Evolutionary conservation across 495 filamentous ascomycete genomes (phyloP).

Genomic region (Parathielavia appendiculata): DNA sequence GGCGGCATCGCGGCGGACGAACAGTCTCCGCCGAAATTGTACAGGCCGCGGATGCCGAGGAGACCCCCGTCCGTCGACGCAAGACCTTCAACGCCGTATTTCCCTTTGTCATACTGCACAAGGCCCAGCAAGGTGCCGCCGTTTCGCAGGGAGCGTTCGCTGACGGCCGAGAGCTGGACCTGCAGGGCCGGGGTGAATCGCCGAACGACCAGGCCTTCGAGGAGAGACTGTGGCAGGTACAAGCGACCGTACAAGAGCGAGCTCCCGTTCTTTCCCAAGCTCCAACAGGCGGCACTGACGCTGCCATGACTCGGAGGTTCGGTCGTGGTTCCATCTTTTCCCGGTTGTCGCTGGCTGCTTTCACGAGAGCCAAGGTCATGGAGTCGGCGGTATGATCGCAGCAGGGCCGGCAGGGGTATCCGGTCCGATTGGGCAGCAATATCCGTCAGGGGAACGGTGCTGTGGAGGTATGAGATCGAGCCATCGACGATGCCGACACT

Average conservation of each 20-base stretch:
- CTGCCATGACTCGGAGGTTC: neutral
- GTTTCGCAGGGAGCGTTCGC: conserved; percentile 65
- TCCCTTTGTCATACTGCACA: conserved; percentile 80
- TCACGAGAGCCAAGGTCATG: conserved; percentile 31
- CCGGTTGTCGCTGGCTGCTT: conserved; percentile 10
- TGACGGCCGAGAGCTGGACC: conserved; percentile 75
- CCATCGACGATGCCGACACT: conserved; percentile 83
- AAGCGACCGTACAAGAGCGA: conserved; percentile 83
- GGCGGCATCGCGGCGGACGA: conserved; percentile 26
- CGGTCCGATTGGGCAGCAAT: conserved; percentile 44
- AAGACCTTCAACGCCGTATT: conserved; percentile 84
- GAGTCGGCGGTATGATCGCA: conserved; percentile 42
- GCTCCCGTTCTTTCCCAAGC: conserved; percentile 20
- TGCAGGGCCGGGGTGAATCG: conserved; percentile 75
- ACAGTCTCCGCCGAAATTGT: conserved; percentile 85
- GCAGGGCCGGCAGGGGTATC: conserved; percentile 44
- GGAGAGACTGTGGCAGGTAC: conserved; percentile 74
- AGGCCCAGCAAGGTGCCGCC: conserved; percentile 73
- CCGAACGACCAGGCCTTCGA: conserved; percentile 83
- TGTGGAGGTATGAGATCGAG: conserved; percentile 86
- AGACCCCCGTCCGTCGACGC: conserved; percentile 89
- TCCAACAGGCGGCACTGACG: neutral
- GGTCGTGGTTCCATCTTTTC: neutral
- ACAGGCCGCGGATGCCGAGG: conserved; percentile 80
- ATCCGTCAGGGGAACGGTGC: conserved; percentile 62